Conservation (phyloP, 805 yeast species). For the Wickerhamiella vanderwaltii region DNA sequence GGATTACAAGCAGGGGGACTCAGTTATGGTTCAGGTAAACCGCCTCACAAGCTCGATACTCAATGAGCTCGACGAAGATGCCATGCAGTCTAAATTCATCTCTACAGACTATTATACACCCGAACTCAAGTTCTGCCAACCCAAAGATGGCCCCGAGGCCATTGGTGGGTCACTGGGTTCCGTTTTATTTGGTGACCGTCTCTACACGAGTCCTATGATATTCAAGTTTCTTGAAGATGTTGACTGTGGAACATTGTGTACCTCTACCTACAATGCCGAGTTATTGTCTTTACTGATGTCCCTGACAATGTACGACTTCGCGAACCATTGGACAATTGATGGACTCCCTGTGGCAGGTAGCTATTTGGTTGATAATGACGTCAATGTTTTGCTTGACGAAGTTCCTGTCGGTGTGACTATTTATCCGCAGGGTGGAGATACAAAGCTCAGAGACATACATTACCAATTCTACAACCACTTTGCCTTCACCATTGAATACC, state of each 20-base stretch:
- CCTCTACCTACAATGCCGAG: constrained; percentile 13
- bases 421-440: constrained; percentile 13
- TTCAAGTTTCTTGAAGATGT: constrained; percentile 64
- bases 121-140: constrained; percentile 73
- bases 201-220: constrained; percentile 81
- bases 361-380: constrained; percentile 40
- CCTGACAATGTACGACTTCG: constrained; percentile 69
- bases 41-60: constrained; percentile 67
- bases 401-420: constrained; percentile 13
- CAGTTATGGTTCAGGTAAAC: constrained; percentile 70
- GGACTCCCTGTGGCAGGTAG: constrained; percentile 84
- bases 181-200: constrained; percentile 88
- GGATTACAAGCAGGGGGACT: constrained; percentile 61
- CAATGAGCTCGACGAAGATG: constrained; percentile 10
- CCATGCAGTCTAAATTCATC: constrained; percentile 18
- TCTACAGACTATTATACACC: constrained; percentile 55
- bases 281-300: constrained; percentile 39
- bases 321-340: constrained; percentile 86
- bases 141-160: constrained; percentile 47
- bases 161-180: constrained; percentile 89
- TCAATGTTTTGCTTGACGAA: constrained; percentile 41
- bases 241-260: constrained; percentile 58
- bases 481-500: constrained; percentile 71
- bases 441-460: not conserved
- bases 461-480: constrained; percentile 58